A percentile compares a stretch with the other conserved stretches of the same genome.
phyloP scores from a whole-genome alignment of 768 basidiomycete species.

The Cystoderma amianthinum region DNA sequence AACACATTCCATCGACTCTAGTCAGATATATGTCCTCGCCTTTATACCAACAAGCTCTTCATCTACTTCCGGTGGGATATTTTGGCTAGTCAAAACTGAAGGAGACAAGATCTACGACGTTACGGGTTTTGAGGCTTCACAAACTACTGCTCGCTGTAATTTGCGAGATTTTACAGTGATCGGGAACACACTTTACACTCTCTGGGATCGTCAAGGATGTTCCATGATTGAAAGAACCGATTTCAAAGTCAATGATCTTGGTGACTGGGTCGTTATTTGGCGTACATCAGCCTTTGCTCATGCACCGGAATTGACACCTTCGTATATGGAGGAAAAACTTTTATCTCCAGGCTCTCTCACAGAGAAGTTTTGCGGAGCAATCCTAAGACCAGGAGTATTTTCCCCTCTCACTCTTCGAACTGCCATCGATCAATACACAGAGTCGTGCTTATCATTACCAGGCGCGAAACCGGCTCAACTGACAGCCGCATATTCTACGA shows the following conservation, averaged over 20 bases:
- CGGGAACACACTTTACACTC: conserved; percentile 48
- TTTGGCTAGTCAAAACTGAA: conserved; percentile 56
- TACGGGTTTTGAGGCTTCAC: conserved; percentile 53
- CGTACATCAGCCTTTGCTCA: conserved; percentile 50
- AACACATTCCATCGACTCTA: conserved; percentile 30
- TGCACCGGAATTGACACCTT: conserved; percentile 73
- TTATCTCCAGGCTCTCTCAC: conserved; percentile 64
- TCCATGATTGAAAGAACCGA: conserved; percentile 57
- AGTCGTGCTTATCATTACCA: conserved; percentile 61
- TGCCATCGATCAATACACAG: conserved; percentile 79
- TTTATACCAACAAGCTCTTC: conserved; percentile 69
- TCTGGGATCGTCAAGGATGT: conserved; percentile 81
- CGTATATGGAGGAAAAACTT: conserved; percentile 83
- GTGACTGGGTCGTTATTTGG: conserved; percentile 36
- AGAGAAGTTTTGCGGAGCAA: conserved; percentile 72
- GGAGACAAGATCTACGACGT: conserved; percentile 54
- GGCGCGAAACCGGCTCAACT: conserved; percentile 52
- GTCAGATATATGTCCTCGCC: conserved; percentile 55
- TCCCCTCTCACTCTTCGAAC: conserved; percentile 75
- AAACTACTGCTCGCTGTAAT: conserved; percentile 56
- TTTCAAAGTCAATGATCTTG: conserved; percentile 24
- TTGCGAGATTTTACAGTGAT: conserved; percentile 72
- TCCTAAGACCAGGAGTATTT: conserved; percentile 86
- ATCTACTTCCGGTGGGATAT: conserved; percentile 69
- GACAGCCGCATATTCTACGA: conserved; percentile 52